Base-by-base conservation (phyloP, 345 rosid genomes). In the Garcia nutans region DNA sequence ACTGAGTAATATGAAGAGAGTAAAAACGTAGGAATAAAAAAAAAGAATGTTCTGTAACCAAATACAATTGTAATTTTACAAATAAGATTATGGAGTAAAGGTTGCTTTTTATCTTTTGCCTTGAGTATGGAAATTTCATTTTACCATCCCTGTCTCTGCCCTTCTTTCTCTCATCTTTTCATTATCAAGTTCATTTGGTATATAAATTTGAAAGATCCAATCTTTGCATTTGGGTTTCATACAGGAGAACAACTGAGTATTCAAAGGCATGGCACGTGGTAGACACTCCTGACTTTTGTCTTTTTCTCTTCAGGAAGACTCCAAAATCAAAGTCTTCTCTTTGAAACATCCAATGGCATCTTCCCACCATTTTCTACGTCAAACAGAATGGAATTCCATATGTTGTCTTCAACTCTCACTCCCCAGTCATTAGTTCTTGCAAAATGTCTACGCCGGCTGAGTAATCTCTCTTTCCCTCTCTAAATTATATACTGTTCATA, bases 361-460 rank as follows among this genome's bases (percentile, higher is more conserved):
- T 1, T 54, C 57, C 50, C 50, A 3, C 70, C 71, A 28, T 19
- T 47, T 7, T 47, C 41, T 26, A 47, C 54, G 60, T 16, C 17
- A 31, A 65, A 1, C 5, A 72, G 6, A 28, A 47, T 0, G n/a
- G 19, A 55, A 42, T 3, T 22, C 23, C 22, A 3, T 8, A 11
- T 1, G 16, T 24, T n/a, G 13, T 13, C 8, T 13, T 44, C 42
- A 7, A 10, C 70, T 6, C 8, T 49, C 41, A 73, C 3, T 22
- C 63, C 49, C 44, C 72, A 23, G 37, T 41, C 62, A 47, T n/a
- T 33, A 56, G 24, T 37, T 63, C 16, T 69, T 56, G 31, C 23
- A 76, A 81, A 41, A 90, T 90, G 88, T 80, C 94, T 68, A 82
- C 87, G 4, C 90, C 94, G 6, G 88, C 80, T 73, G 89, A 87